Base-by-base conservation (phyloP, 108 stramenopile genomes). In the Licmophora abbreviata region DNA sequence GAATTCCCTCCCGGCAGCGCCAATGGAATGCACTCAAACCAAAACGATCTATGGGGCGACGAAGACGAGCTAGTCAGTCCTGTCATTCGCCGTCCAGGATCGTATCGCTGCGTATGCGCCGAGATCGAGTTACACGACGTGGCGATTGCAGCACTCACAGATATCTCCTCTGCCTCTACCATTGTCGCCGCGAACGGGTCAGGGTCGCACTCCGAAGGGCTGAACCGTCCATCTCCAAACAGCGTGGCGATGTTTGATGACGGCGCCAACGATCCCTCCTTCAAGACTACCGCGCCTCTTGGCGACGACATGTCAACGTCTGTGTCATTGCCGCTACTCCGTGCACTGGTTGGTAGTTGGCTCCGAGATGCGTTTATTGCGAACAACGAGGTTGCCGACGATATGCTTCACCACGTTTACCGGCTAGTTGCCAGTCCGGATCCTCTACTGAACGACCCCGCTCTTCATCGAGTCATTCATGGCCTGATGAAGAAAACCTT, bases 41-140 rank as follows among this genome's bases (percentile, higher is more conserved):
- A 63, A 48, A 72, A 75, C 40, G 83, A 79, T 21, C 66, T 82
- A 29, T 92, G 84, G 84, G 73, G 81, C 14, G 90, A 92, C 35
- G 84, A 91, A 21, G 80, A 85, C 54, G 82, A 78, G 17, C 62
- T 85, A 29, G 52, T 83, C 18, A 83, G 85, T 47, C 90, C 90
- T 20, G 76, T 85, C 10, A 69, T 92, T 48, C 68, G 79, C 32
- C 54, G 70, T 12, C 85, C 83, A 34, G 96, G 96, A 10, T 85
- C 83, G 18, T 97, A 97, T 61, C 76, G 98, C 24, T 69, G 71
- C 17, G 62, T 95, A 44, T 96, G 95, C 54, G 91, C 94, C n/a
- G 95, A 96, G 32, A 62, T 97, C 9, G 92, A 97, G 49, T 48
- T 99, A 18, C 73, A 80, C 22, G 92, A 94, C 60, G 64, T 97